Evolutionary conservation across 2,329 filamentous ascomycete species (phyloP).

Genomic region (Curvularia verruculosa): DNA sequence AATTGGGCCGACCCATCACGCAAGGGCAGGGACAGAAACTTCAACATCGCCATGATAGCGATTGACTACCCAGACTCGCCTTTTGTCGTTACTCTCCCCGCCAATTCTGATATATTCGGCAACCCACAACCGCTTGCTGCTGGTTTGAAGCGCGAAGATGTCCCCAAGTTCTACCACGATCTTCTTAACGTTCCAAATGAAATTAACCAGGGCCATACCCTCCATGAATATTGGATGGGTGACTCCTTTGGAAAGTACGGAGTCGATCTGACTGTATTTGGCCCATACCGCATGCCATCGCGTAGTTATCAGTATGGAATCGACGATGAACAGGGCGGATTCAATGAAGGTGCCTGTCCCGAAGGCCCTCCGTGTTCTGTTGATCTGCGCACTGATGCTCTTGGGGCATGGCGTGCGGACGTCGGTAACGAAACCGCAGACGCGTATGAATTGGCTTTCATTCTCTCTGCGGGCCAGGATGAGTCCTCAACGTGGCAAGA

Average conservation of each 20-base stretch:
- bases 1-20: conserved; percentile 56
- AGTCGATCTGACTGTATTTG: conserved; percentile 61
- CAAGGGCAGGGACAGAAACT: conserved; percentile 58
- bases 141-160: conserved; percentile 53
- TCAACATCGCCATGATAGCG: conserved; percentile 62
- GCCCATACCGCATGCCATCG: conserved; percentile 58
- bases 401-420: conserved; percentile 59
- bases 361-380: conserved; percentile 52
- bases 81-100: conserved; percentile 56
- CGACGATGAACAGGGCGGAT: conserved; percentile 50
- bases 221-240: conserved; percentile 65
- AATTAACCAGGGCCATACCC: conserved; percentile 59
- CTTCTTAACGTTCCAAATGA: conserved; percentile 58
- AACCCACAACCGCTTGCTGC: conserved; percentile 57
- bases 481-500: conserved; percentile 64
- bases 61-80: conserved; percentile 59
- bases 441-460: conserved; percentile 60
- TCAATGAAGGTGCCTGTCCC: conserved; percentile 59
- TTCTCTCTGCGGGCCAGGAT: conserved; percentile 62
- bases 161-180: conserved; percentile 59
- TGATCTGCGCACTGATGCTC: conserved; percentile 58
- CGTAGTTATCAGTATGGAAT: conserved; percentile 60
- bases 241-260: conserved; percentile 61
- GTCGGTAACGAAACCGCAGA: conserved; percentile 58
- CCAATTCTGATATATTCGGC: conserved; percentile 57